Conservation (phyloP, 768 basidiomycete genomes). For the Lactarius vividus region DNA sequence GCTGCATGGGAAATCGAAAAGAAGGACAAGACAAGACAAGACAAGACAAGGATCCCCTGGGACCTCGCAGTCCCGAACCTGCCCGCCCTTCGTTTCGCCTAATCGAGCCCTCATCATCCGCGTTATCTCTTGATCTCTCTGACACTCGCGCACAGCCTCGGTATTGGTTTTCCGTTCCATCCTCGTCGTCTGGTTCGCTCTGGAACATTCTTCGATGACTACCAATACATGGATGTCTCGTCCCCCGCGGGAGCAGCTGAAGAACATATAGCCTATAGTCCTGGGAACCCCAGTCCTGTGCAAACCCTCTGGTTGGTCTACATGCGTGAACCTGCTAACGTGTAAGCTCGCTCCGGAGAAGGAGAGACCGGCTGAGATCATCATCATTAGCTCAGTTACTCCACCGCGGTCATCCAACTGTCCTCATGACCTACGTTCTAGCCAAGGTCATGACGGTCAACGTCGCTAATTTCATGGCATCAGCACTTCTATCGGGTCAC, state of each 20-base stretch:
- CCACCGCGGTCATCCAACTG: neutral
- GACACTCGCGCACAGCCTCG: neutral
- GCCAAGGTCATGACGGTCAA: neutral
- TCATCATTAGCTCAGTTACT: conserved; percentile 2
- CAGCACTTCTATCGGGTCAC: neutral
- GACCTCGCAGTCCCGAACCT: conserved; percentile 38
- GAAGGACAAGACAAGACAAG: conserved; percentile 36
- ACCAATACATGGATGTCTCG: neutral
- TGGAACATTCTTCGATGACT: neutral
- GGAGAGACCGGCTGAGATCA: neutral
- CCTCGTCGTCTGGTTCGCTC: neutral
- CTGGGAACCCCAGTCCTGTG: neutral
- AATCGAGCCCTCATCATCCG: neutral
- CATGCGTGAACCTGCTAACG: conserved; percentile 1
- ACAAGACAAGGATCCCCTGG: conserved; percentile 33
- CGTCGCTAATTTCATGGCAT: neutral
- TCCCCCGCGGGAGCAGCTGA: neutral
- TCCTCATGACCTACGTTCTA: neutral
- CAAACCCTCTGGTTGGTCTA: neutral
- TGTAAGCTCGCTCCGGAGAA: conserved; percentile 2
- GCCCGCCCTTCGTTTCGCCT: conserved; percentile 40
- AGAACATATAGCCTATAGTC: neutral
- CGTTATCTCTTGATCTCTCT: neutral
- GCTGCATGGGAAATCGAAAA: conserved; percentile 35
- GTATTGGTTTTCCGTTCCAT: neutral